Evolutionary conservation across 1,139 yeast genomes (phyloP), one percentile per base, ranked within the genome.

Genomic region (Candida tropicalis): DNA sequence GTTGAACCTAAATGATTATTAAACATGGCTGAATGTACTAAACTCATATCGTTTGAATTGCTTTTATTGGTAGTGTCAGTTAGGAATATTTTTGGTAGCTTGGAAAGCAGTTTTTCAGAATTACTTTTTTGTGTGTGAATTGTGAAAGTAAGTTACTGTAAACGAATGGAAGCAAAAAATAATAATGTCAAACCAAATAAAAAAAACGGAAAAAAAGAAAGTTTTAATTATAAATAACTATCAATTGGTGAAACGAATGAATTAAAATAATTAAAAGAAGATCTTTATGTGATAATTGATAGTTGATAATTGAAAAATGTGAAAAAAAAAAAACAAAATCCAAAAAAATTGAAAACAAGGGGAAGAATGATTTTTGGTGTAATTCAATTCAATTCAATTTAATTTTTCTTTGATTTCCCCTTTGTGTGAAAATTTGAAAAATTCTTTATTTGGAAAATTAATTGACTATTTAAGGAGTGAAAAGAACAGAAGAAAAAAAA

Each of bases 1-100:
- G 35, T 18, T 4, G 35, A n/a, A 17, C 13, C 23, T 31, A 63
- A 53, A 41, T 58, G 69, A 51, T 65, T 59, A 48, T 65, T 62
- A 45, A 64, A 57, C 69, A 68, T 66, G 41, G 56, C 54, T 20
- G 60, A 49, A 43, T 53, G 63, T 41, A 63, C 59, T 44, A 58
- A 48, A 48, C 58, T 57, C 62, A 59, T 58, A 36, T 36, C 39
- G 39, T 36, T 26, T 4, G 31, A 16, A 36, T 8, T 27, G 43
- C 29, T 31, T n/a, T 8, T 48, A 16, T 17, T 33, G 27, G n/a
- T 23, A 15, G 11, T 22, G 36, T 12, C 8, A 6, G 3, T 20
- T 20, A 20, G 23, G 8, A 20, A 9, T 20, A 20, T 27, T 27
- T 36, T 28, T 36, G 39, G 37, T 34, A 26, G 38, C 36, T 29